Conservation (phyloP, 2,329 filamentous ascomycete species). For the Claviceps africana region DNA sequence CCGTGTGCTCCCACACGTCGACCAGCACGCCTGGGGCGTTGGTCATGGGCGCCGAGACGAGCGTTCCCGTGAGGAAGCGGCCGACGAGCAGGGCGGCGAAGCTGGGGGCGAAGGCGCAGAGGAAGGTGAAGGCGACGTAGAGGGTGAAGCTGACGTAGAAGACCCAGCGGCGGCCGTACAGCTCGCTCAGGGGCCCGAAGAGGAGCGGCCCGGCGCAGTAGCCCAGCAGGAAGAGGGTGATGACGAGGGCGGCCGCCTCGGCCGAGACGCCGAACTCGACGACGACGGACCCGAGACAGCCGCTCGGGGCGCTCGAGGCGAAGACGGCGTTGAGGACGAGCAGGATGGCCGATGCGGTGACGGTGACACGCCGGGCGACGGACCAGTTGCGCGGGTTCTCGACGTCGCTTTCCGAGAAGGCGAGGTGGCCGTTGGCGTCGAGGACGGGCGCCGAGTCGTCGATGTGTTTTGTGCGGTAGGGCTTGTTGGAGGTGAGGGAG, state of each 20-base stretch:
- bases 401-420: conserved; percentile 35
- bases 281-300: conserved; percentile 18
- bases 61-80: conserved; percentile 40
- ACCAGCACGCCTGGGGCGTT: conserved; percentile 38
- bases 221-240: conserved; percentile 39
- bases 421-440: conserved; percentile 34
- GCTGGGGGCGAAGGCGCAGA: conserved; percentile 41
- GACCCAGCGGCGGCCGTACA: conserved; percentile 40
- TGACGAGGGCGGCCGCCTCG: conserved; percentile 33
- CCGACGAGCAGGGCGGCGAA: conserved; percentile 38
- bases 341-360: conserved; percentile 28
- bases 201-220: conserved; percentile 45
- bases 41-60: conserved; percentile 35
- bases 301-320: conserved; percentile 23
- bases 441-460: conserved; percentile 21
- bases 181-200: conserved; percentile 43
- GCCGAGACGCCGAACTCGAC: conserved; percentile 29
- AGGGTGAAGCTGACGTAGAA: conserved; percentile 34
- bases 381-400: conserved; percentile 38
- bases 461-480: conserved; percentile 28
- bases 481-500: conserved; percentile 37
- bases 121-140: conserved; percentile 37
- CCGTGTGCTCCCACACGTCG: conserved; percentile 37
- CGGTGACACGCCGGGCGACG: conserved; percentile 21
- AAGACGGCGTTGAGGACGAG: conserved; percentile 43